Base-by-base conservation (phyloP, 495 filamentous ascomycete species). In the Sordaria brevicollis region DNA sequence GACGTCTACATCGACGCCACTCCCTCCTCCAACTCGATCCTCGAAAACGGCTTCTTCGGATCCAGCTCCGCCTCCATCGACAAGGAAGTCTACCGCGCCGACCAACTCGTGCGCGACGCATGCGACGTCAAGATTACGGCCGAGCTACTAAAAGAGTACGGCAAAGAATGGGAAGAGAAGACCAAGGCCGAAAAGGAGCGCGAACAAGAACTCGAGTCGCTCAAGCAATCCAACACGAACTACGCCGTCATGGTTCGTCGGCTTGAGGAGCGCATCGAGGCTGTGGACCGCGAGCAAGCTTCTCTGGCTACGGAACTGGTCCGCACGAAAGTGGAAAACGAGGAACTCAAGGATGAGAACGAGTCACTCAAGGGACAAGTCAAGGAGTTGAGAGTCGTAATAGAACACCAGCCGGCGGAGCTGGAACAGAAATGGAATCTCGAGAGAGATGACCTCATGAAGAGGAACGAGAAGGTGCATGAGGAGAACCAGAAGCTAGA, bases 31-130 rank as follows among this genome's bases (percentile, higher is more conserved):
- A 90, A 86, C 36, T 96, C 92, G 6, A 90, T 98, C 43, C 88
- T 97, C 34, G 95, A 99, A 78, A 95, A 92, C 62, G 95, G 95
- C 35, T 99, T 99, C 84, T 99, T 99, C 75, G 95, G 95, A 49
- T 94, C 90, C 79, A 91, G 92, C 25, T 93, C 89, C 25, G 80
- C 81, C 37, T 92, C 90, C 72, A 87, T 91, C 13, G 95, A 99
- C 76, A 97, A 97, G 79, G 95, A 97, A 73, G 85, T 98, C 11
- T 99, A 99, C 77, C 89, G 93, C 29, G 94, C 96, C 13, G 96
- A 99, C 76, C 86, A 93, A 72, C 84, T 99, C 71, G 92, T 99
- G 5, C 92, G 92, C 68, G 95, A 99, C 79, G 95, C 95, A 17
- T 97, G 93, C 76, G 88, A 90, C n/a, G 86, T 97, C 19, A 91